Conservation (phyloP, 768 basidiomycete genomes). For the Gautieria morchelliformis region DNA sequence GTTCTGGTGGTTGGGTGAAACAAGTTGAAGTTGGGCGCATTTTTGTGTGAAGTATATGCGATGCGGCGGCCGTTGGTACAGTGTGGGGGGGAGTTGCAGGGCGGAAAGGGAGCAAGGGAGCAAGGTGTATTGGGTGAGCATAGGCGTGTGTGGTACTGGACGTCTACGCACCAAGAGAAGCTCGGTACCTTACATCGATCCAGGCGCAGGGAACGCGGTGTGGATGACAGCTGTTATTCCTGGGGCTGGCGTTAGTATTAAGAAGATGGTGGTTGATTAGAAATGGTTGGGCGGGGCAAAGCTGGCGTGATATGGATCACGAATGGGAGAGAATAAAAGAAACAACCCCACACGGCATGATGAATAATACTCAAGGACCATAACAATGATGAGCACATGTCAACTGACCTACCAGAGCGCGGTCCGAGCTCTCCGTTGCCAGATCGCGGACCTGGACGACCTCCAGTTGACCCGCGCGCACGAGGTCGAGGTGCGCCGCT, state of each 20-base stretch:
- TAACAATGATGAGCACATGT: neutral
- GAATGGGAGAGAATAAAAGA: neutral
- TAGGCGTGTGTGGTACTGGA: too few relatives aligned
- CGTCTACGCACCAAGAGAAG: neutral
- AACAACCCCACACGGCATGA: neutral
- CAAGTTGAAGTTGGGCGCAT: neutral
- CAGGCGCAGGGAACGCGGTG: slow-evolving; percentile 5
- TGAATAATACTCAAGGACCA: neutral
- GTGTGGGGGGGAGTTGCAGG: too few relatives aligned
- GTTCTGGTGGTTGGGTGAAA: neutral
- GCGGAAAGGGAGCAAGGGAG: too few relatives aligned
- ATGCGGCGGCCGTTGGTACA: too few relatives aligned
- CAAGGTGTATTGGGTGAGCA: too few relatives aligned
- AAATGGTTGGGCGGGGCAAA: neutral
- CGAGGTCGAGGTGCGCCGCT: neutral
- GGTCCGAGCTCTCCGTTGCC: slow-evolving; percentile 1
- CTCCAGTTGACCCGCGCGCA: slow-evolving; percentile 3
- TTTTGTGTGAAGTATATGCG: too few relatives aligned
- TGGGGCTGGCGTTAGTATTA: neutral
- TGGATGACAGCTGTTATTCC: slow-evolving; percentile 2
- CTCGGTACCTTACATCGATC: slow-evolving; percentile 1
- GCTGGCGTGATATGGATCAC: neutral
- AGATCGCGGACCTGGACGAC: slow-evolving; percentile 13
- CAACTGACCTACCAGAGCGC: neutral
- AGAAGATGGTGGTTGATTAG: neutral